Conservation (phyloP, 495 filamentous ascomycete species). For the Penicillium angulare region DNA sequence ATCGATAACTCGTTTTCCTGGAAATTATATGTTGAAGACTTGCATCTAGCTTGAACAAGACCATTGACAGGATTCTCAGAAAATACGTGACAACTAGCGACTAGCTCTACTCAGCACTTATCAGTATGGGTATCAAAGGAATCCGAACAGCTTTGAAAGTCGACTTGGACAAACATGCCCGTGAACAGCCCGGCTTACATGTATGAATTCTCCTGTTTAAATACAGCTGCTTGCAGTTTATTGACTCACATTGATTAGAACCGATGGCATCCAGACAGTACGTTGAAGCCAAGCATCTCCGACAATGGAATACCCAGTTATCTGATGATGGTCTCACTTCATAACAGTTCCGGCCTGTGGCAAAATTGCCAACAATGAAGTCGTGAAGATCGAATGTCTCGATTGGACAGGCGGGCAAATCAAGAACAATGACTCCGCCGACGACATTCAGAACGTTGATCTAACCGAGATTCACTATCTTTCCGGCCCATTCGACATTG, state of each 20-base stretch:
- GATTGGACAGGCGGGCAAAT: constrained; percentile 92
- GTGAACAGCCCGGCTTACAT: constrained; percentile 72
- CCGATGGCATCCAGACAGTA: constrained; percentile 92
- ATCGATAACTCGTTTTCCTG: neutral
- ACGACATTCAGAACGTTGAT: constrained; percentile 85
- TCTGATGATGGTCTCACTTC: no score
- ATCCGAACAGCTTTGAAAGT: constrained; percentile 78
- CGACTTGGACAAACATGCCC: constrained; percentile 72
- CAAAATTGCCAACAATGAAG: constrained; percentile 79
- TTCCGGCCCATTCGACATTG: constrained; percentile 87
- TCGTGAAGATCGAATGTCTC: constrained; percentile 93
- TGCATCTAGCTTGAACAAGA: no score
- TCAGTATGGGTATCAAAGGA: constrained; percentile 52
- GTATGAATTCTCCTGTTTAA: constrained; percentile 47
- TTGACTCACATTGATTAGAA: constrained; percentile 54
- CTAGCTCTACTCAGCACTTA: neutral
- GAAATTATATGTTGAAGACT: no score
- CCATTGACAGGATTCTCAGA: no score
- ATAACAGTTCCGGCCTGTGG: constrained; percentile 69
- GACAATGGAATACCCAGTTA: no score
- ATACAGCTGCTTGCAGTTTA: neutral
- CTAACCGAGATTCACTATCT: constrained; percentile 84
- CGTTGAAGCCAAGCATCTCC: constrained; percentile 5
- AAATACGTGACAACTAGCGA: no score
- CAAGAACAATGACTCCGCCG: constrained; percentile 81